A percentile compares a stretch with the other conserved stretches of the same genome.
These are phyloP conservation scores for Myriosclerotinia duriaeana DNA, from an alignment of 2,329 filamentous ascomycete species.

Conservation along the genomic window DNA sequence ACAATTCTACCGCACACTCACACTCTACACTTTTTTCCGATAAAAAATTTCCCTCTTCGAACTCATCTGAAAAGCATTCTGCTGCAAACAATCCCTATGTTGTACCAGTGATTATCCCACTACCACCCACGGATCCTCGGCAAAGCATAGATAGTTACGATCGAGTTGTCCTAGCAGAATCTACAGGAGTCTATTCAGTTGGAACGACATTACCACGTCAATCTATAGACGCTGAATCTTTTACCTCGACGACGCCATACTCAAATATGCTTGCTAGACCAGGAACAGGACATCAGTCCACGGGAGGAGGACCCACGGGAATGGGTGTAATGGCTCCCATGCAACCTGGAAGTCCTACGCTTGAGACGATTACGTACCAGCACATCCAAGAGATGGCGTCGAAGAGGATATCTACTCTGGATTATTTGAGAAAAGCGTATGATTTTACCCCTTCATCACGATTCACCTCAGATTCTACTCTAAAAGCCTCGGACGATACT, in stretches of 20 bases:
- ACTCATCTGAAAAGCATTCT: conserved; percentile 31
- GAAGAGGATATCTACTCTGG: conserved; percentile 90
- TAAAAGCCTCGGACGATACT: not conserved
- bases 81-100: conserved; percentile 28
- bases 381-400: conserved; percentile 81
- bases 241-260: conserved; percentile 36
- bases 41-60: conserved; percentile 5
- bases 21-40: conserved; percentile 22
- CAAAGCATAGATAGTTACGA: conserved; percentile 31
- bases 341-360: conserved; percentile 38
- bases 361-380: conserved; percentile 46
- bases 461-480: not conserved
- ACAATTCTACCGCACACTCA: conserved; percentile 42
- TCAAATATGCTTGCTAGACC: conserved; percentile 39
- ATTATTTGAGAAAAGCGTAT: conserved; percentile 89
- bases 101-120: conserved; percentile 21
- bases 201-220: conserved; percentile 13
- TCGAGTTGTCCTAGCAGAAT: conserved; percentile 25
- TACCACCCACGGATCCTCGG: conserved; percentile 6
- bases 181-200: conserved; percentile 25
- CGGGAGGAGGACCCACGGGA: conserved; percentile 28
- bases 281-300: conserved; percentile 34
- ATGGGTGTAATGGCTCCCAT: conserved; percentile 26
- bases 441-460: conserved; percentile 42
- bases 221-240: conserved; percentile 28